phyloP scores from a whole-genome alignment of 2,329 filamentous ascomycete species.

The Fusarium xyrophilum region DNA sequence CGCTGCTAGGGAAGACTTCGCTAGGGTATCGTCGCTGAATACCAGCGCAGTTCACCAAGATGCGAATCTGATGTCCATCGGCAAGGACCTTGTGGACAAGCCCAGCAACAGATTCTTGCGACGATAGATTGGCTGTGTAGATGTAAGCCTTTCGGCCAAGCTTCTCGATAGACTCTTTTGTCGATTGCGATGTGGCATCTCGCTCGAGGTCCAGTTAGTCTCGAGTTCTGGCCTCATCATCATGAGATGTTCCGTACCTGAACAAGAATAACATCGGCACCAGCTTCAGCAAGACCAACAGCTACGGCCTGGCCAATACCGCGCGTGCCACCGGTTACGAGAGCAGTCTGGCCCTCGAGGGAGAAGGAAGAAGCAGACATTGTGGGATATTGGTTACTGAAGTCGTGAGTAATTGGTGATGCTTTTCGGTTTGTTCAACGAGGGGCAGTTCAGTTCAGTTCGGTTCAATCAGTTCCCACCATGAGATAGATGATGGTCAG shows the following conservation, averaged over 20 bases:
- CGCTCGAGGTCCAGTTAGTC: slow-evolving; percentile 45
- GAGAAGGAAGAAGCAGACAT: slow-evolving; percentile 58
- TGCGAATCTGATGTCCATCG: slow-evolving; percentile 71
- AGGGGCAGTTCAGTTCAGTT: slow-evolving; percentile 11
- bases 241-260: slow-evolving; percentile 50
- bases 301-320: slow-evolving; percentile 66
- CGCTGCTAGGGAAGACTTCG: slow-evolving; percentile 75
- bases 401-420: background rate
- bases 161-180: slow-evolving; percentile 66
- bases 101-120: slow-evolving; percentile 62
- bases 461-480: no score
- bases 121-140: slow-evolving; percentile 74
- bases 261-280: slow-evolving; percentile 62
- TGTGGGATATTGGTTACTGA: background rate
- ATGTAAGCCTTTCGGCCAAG: slow-evolving; percentile 72
- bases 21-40: slow-evolving; percentile 82
- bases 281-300: slow-evolving; percentile 64
- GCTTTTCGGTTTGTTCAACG: slow-evolving; percentile 9
- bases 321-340: slow-evolving; percentile 64
- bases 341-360: slow-evolving; percentile 62
- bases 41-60: slow-evolving; percentile 86
- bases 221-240: background rate
- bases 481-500: background rate
- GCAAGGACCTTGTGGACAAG: slow-evolving; percentile 68
- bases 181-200: slow-evolving; percentile 54